phyloP scores from a whole-genome alignment of 1,284 basidiomycete species.

The Ganoderma leucocontextum region DNA sequence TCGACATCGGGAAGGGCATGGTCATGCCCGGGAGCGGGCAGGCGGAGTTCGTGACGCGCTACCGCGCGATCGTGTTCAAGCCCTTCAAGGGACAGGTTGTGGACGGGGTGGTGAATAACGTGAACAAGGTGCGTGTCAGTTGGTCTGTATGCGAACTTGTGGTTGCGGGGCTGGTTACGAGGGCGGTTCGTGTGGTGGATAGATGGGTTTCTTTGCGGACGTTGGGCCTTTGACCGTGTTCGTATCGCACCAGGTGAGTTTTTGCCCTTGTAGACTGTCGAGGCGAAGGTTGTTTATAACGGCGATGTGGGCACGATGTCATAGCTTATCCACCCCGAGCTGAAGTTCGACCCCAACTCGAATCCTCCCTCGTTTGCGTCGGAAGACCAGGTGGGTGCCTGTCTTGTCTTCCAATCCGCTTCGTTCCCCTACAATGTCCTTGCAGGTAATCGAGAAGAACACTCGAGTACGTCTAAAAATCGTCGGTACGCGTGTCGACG shows the following conservation, averaged over 20 bases:
- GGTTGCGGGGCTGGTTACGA: not conserved
- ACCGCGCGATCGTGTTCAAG: slow-evolving; percentile 95
- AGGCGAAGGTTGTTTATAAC: not conserved
- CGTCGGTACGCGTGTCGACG: slow-evolving; percentile 96
- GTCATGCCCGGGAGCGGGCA: slow-evolving; percentile 93
- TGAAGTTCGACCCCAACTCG: slow-evolving; percentile 92
- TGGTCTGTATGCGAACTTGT: not conserved
- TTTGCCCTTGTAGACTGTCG: not conserved
- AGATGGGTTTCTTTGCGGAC: slow-evolving; percentile 99
- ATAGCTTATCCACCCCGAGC: slow-evolving; percentile 91
- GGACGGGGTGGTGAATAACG: slow-evolving; percentile 95
- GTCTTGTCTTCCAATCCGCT: slow-evolving; percentile 13
- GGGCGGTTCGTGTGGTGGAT: not conserved
- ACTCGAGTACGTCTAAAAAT: slow-evolving; percentile 94
- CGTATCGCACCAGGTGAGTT: slow-evolving; percentile 90
- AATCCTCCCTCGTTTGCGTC: slow-evolving; percentile 93
- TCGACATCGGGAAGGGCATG: slow-evolving; percentile 91
- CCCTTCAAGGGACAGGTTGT: slow-evolving; percentile 99
- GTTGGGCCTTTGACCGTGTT: slow-evolving; percentile 94
- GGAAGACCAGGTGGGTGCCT: slow-evolving; percentile 76
- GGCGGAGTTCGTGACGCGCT: slow-evolving; percentile 91
- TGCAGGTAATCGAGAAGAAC: slow-evolving; percentile 91
- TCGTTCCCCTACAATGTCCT: slow-evolving; percentile 7
- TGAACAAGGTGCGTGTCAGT: slow-evolving; percentile 82
- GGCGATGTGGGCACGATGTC: not conserved